Evolutionary conservation across 805 yeast genomes (phyloP).

Genomic region (Barnettozyma pratensis): DNA sequence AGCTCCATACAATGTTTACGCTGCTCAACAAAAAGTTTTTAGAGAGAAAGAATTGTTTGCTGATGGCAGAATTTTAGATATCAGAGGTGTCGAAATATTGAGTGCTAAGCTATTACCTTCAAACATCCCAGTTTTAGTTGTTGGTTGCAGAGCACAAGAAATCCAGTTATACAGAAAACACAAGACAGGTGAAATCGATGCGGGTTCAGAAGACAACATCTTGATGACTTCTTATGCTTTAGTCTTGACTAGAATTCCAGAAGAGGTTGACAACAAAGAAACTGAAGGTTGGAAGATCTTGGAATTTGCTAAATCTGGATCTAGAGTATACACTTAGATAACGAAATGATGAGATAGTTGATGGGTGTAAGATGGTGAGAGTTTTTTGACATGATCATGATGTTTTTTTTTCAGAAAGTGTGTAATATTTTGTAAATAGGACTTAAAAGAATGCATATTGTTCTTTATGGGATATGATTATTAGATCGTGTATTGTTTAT

Average conservation of each 20-base stretch:
- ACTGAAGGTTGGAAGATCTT: slow-evolving; percentile 97
- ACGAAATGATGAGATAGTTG: not conserved
- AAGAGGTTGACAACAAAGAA: slow-evolving; percentile 80
- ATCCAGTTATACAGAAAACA: slow-evolving; percentile 82
- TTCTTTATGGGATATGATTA: not conserved
- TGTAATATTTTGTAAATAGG: slow-evolving; percentile 8
- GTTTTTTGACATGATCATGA: no score
- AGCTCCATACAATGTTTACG: slow-evolving; percentile 93
- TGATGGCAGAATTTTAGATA: slow-evolving; percentile 88
- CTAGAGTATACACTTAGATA: slow-evolving; percentile 57
- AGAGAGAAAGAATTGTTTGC: slow-evolving; percentile 87
- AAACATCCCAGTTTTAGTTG: slow-evolving; percentile 87
- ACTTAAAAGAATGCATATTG: not conserved
- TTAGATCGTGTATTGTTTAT: not conserved
- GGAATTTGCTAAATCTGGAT: slow-evolving; percentile 91
- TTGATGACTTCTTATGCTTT: slow-evolving; percentile 91
- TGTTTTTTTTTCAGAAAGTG: not conserved
- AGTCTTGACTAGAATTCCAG: slow-evolving; percentile 92
- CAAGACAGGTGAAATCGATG: slow-evolving; percentile 91
- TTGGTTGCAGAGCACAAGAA: slow-evolving; percentile 96
- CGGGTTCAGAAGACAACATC: slow-evolving; percentile 93
- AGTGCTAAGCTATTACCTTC: slow-evolving; percentile 86
- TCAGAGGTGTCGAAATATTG: slow-evolving; percentile 90
- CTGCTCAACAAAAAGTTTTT: slow-evolving; percentile 88
- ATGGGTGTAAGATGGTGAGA: not conserved